Percentiles rank a stretch among this genome's conserved stretches.
phyloP scores from a whole-genome alignment of 768 basidiomycete genomes.

The Gymnopilus dilepis region DNA sequence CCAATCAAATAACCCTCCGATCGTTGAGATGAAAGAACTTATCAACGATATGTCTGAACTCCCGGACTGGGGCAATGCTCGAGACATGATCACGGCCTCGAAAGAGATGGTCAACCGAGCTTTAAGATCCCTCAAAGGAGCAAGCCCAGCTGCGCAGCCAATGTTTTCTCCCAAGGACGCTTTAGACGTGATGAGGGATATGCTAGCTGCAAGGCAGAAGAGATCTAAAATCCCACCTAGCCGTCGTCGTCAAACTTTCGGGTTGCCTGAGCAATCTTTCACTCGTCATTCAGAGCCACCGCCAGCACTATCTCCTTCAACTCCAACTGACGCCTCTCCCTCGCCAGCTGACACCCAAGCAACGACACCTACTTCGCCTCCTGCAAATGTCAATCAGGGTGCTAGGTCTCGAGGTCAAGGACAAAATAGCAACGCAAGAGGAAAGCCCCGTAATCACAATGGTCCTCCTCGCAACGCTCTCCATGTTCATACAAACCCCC shows the following conservation, averaged over 20 bases:
- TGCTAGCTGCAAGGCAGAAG: conserved; percentile 7
- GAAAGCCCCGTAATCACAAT: neutral
- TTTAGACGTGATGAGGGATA: conserved; percentile 2
- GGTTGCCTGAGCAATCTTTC: conserved; percentile 9
- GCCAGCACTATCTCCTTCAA: neutral
- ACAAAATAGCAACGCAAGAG: neutral
- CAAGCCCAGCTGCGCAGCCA: conserved; percentile 10
- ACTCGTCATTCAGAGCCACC: conserved; percentile 4
- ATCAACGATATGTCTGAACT: conserved; percentile 44
- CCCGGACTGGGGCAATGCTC: conserved; percentile 71
- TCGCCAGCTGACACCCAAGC: neutral
- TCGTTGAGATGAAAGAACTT: conserved; percentile 38
- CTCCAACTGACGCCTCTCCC: neutral
- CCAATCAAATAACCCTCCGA: conserved; percentile 21
- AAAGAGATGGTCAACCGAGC: conserved; percentile 45
- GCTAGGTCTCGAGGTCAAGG: neutral
- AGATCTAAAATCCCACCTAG: conserved; percentile 7
- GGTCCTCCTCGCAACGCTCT: too few species aligned
- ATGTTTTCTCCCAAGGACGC: conserved; percentile 9
- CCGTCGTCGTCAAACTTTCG: neutral
- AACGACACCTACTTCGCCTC: neutral
- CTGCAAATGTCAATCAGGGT: neutral
- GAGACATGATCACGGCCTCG: conserved; percentile 61
- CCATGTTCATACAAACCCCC: neutral
- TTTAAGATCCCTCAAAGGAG: conserved; percentile 17